These are phyloP conservation scores for Mortierella sp. DNA, from an alignment of 371 early-diverging fungal species.

Conservation along the genomic window DNA sequence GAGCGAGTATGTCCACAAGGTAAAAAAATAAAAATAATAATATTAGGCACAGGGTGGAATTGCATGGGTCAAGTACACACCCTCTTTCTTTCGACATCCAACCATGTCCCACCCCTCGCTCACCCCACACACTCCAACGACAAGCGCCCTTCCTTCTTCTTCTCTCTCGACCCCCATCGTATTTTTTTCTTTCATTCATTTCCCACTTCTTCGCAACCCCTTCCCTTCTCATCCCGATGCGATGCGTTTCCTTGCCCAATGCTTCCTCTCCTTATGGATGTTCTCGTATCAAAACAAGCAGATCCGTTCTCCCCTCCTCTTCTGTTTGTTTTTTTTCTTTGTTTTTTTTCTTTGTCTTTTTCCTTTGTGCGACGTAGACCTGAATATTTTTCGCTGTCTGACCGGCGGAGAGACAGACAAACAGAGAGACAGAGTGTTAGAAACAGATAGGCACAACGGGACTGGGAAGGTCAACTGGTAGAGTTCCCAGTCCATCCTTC, in stretches of 20 bases:
- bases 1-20: neutral
- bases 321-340: neutral
- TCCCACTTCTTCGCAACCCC: neutral
- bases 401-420: neutral
- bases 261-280: neutral
- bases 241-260: neutral
- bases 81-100: neutral
- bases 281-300: slow-evolving; percentile 3
- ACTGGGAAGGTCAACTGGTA: neutral
- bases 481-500: slow-evolving; percentile 1
- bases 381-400: neutral
- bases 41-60: no score
- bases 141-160: neutral
- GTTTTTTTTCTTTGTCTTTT: no score
- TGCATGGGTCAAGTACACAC: no score
- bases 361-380: neutral
- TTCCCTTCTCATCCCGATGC: neutral
- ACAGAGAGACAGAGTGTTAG: neutral
- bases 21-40: neutral
- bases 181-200: neutral
- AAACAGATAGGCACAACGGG: neutral
- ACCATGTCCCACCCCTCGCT: neutral
- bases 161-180: neutral
- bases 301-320: neutral
- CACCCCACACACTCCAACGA: slow-evolving; percentile 8